Percentiles rank a stretch among this genome's conserved stretches.
Evolutionary conservation across 495 filamentous ascomycete genomes (phyloP).

Genomic region (Aspergillus funiculosus): DNA sequence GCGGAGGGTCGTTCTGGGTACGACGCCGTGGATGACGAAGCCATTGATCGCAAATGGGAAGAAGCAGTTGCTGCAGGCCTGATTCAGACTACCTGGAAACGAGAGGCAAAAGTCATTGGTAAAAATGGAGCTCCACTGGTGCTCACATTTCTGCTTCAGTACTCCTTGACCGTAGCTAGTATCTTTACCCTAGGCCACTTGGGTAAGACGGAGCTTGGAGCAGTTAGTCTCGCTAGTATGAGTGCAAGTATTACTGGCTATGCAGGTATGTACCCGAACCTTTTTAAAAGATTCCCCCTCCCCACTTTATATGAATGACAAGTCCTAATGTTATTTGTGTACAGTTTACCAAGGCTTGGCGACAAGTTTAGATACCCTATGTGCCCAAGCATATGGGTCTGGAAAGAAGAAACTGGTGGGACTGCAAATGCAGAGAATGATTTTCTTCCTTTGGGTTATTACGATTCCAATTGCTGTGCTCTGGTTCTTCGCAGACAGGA

Average conservation of each 20-base stretch:
- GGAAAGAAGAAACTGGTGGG: slow-evolving; percentile 64
- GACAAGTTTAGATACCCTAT: slow-evolving; percentile 69
- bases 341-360: slow-evolving; percentile 62
- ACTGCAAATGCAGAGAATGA: slow-evolving; percentile 67
- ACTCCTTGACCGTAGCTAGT: slow-evolving; percentile 64
- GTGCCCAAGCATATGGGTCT: slow-evolving; percentile 70
- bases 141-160: slow-evolving; percentile 68
- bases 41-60: slow-evolving; percentile 64
- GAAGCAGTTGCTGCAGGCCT: slow-evolving; percentile 65
- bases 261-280: slow-evolving; percentile 28
- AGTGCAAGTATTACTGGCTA: slow-evolving; percentile 69
- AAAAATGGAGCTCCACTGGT: slow-evolving; percentile 62
- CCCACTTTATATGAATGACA: not conserved
- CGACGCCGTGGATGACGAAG: slow-evolving; percentile 31
- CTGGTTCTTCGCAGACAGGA: slow-evolving; percentile 57
- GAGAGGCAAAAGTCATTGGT: slow-evolving; percentile 65
- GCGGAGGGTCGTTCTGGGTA: slow-evolving; percentile 14
- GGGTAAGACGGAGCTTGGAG: slow-evolving; percentile 58
- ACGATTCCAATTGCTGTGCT: slow-evolving; percentile 60
- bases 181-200: slow-evolving; percentile 65
- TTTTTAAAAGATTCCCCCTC: not conserved
- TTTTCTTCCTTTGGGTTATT: slow-evolving; percentile 55
- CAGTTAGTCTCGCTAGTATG: slow-evolving; percentile 62
- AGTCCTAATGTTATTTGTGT: not conserved
- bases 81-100: slow-evolving; percentile 78